Conservation (phyloP, 306 rosid genomes). For the Fragaria iinumae region DNA sequence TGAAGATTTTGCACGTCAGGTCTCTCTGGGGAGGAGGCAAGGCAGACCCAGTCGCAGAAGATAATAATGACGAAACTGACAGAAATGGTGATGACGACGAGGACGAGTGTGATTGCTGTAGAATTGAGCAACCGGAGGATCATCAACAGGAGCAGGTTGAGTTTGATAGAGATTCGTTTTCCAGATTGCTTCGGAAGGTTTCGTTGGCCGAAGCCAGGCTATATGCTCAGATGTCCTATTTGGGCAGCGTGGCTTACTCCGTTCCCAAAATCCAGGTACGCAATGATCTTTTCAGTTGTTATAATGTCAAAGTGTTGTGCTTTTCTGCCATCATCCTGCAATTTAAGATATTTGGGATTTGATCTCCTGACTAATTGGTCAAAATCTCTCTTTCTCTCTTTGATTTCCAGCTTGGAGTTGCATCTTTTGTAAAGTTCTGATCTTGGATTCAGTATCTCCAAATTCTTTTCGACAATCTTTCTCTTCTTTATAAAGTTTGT, state of each 20-base stretch:
- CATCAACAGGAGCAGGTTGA: constrained; percentile 36
- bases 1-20: constrained; percentile 67
- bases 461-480: not conserved
- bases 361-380: not conserved
- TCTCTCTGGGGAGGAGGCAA: constrained; percentile 49
- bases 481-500: not conserved
- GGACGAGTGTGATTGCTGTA: constrained; percentile 48
- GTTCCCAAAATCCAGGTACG: constrained; percentile 70
- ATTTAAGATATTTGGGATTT: not conserved
- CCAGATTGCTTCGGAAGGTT: constrained; percentile 74
- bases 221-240: constrained; percentile 82
- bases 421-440: constrained; percentile 17
- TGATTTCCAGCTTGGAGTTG: not conserved
- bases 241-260: constrained; percentile 76
- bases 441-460: not conserved
- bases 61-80: constrained; percentile 5
- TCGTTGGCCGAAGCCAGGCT: constrained; percentile 70
- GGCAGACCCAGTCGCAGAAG: not conserved
- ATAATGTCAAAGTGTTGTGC: not conserved
- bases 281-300: not conserved
- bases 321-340: not conserved
- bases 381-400: not conserved
- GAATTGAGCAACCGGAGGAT: constrained; percentile 37
- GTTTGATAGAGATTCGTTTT: constrained; percentile 65
- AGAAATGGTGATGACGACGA: constrained; percentile 20